Evolutionary conservation across 2,329 filamentous ascomycete species (phyloP).

Genomic region (Phialophora macrospora): DNA sequence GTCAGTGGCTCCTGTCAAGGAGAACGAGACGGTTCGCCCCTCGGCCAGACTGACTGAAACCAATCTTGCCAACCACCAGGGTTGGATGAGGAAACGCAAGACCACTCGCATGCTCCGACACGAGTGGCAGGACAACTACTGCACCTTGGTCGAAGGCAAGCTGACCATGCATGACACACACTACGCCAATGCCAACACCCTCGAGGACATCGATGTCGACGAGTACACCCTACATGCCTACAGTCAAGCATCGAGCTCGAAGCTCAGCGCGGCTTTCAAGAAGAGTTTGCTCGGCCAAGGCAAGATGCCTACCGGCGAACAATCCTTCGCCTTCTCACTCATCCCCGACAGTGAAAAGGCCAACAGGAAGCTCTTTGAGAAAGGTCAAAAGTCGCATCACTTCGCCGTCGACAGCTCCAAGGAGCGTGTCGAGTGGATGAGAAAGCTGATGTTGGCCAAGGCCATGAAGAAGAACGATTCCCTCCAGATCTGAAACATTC

Average conservation of each 20-base stretch:
- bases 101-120: slow-evolving; percentile 85
- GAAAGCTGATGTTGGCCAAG: slow-evolving; percentile 54
- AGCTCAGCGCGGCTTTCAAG: slow-evolving; percentile 85
- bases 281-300: slow-evolving; percentile 54
- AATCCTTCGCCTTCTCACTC: slow-evolving; percentile 51
- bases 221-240: slow-evolving; percentile 48
- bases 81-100: slow-evolving; percentile 93
- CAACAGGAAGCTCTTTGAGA: slow-evolving; percentile 46
- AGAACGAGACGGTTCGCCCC: slow-evolving; percentile 28
- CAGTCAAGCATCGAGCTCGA: slow-evolving; percentile 71
- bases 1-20: slow-evolving; percentile 34
- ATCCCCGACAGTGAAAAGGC: slow-evolving; percentile 51
- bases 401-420: slow-evolving; percentile 88
- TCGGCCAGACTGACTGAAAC: slow-evolving; percentile 29
- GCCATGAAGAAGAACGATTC: slow-evolving; percentile 41
- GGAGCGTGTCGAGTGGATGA: slow-evolving; percentile 88
- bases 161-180: slow-evolving; percentile 52
- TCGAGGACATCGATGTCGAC: slow-evolving; percentile 48
- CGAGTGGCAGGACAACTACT: slow-evolving; percentile 93
- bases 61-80: slow-evolving; percentile 64
- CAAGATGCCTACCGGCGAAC: slow-evolving; percentile 40
- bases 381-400: slow-evolving; percentile 83
- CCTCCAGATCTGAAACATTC: slow-evolving; percentile 25
- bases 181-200: slow-evolving; percentile 39
- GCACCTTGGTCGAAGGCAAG: slow-evolving; percentile 77